Evolutionary conservation across 352 stramenopile genomes (phyloP).

Genomic region (Aphanomyces euteiches): DNA sequence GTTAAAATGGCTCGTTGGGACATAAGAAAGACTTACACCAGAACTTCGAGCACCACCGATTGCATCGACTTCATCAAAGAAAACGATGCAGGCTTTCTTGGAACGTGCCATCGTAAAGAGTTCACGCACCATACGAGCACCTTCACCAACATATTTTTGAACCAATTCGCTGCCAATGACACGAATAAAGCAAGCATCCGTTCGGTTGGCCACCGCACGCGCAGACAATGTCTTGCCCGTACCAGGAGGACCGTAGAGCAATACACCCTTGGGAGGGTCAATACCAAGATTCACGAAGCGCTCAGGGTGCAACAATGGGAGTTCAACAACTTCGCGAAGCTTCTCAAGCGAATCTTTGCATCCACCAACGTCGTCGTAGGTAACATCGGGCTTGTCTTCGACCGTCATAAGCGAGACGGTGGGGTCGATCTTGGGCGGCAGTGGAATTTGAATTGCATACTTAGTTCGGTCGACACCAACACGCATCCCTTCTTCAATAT

Average conservation of each 20-base stretch:
- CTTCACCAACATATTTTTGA: slow-evolving; percentile 99
- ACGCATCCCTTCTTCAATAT: slow-evolving; percentile 99
- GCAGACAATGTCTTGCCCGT: slow-evolving; percentile 97
- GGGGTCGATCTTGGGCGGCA: slow-evolving; percentile 99
- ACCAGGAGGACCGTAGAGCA: slow-evolving; percentile 96
- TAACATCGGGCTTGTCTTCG: slow-evolving; percentile 99
- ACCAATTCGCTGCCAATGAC: slow-evolving; percentile 99
- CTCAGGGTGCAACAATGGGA: slow-evolving; percentile 97
- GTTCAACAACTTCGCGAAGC: slow-evolving; percentile 97
- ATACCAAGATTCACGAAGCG: slow-evolving; percentile 99
- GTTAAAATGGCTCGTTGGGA: not conserved
- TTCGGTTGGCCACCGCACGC: slow-evolving; percentile 97
- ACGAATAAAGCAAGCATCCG: slow-evolving; percentile 99
- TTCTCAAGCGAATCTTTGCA: slow-evolving; percentile 98
- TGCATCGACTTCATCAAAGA: slow-evolving; percentile 99
- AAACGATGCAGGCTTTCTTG: slow-evolving; percentile 98
- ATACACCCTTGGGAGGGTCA: slow-evolving; percentile 98
- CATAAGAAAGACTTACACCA: slow-evolving; percentile 36
- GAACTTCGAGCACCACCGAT: slow-evolving; percentile 92
- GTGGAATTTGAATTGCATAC: slow-evolving; percentile 96
- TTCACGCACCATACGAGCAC: slow-evolving; percentile 98
- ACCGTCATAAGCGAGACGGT: slow-evolving; percentile 89
- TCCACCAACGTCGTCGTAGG: slow-evolving; percentile 99
- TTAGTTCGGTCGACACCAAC: slow-evolving; percentile 97
- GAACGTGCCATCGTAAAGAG: slow-evolving; percentile 99